Conservation (phyloP, 371 early-diverging fungal genomes). For the Apophysomyces sp. region DNA sequence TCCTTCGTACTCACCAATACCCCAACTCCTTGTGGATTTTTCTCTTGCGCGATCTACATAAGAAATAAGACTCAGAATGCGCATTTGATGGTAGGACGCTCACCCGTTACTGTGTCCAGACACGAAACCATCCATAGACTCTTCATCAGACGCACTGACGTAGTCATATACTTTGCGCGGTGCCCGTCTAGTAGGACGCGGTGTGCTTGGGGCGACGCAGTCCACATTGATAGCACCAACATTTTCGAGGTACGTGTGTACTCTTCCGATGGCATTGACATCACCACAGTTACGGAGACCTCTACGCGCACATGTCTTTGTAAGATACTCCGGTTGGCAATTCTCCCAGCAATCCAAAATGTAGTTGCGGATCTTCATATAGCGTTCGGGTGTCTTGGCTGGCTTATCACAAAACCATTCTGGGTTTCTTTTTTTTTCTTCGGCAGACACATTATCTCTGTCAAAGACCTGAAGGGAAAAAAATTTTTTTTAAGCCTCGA, state of each 20-base stretch:
- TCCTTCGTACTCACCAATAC: neutral
- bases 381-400: constrained; percentile 85
- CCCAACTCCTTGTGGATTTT: constrained; percentile 4
- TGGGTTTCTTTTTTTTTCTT: constrained; percentile 61
- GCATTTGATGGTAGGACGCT: neutral
- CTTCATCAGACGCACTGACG: constrained; percentile 1
- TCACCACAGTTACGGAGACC: constrained; percentile 73
- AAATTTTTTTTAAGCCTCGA: neutral
- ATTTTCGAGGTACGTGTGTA: constrained; percentile 83
- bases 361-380: constrained; percentile 81
- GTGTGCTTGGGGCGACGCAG: constrained; percentile 30
- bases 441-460: constrained; percentile 41
- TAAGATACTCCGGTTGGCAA: constrained; percentile 65
- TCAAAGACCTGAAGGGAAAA: constrained; percentile 18
- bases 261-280: constrained; percentile 89
- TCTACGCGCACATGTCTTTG: constrained; percentile 43
- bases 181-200: constrained; percentile 30
- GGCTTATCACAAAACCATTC: constrained; percentile 78
- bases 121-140: constrained; percentile 28
- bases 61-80: too few relatives aligned
- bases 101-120: constrained; percentile 41
- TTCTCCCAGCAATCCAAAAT: constrained; percentile 76
- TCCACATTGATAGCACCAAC: constrained; percentile 78
- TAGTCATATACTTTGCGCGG: constrained; percentile 11
- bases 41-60: constrained; percentile 6